Percentiles rank a stretch among this genome's conserved stretches.
Conservation (phyloP, 192 early-diverging fungal species). For the Coemansia sp. region DNA sequence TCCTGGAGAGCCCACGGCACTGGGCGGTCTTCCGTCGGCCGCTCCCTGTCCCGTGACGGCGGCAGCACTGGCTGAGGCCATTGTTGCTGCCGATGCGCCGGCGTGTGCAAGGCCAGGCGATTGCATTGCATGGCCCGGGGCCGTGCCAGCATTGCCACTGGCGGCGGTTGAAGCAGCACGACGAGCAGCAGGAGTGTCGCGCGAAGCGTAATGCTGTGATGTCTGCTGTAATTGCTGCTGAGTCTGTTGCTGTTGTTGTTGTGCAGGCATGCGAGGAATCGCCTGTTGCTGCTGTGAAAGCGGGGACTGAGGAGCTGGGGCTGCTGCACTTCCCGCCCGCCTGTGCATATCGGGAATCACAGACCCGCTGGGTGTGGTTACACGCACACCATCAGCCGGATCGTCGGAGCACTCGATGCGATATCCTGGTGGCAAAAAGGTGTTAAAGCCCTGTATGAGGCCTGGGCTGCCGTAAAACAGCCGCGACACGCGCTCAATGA, state of each 20-base stretch:
- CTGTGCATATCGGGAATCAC: constrained; percentile 42
- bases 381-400: constrained; percentile 74
- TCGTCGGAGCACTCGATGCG: constrained; percentile 87
- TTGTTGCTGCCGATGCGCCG: constrained; percentile 1
- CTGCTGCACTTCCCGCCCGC: constrained; percentile 7
- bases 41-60: not conserved
- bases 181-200: constrained; percentile 25
- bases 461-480: constrained; percentile 86
- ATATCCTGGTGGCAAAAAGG: constrained; percentile 98
- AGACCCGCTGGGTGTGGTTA: constrained; percentile 79
- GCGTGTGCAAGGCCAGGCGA: not conserved
- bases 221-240: constrained; percentile 23
- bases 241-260: not conserved
- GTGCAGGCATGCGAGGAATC: not conserved
- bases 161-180: constrained; percentile 8
- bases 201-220: constrained; percentile 15
- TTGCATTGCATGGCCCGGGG: constrained; percentile 14
- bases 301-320: constrained; percentile 13
- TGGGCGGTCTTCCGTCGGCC: constrained; percentile 18
- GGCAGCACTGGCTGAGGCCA: not conserved
- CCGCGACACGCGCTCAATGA: constrained; percentile 95
- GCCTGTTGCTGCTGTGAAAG: constrained; percentile 2
- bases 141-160: not conserved
- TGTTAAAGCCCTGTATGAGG: constrained; percentile 97
- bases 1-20: constrained; percentile 25